Base-by-base conservation (phyloP, 768 basidiomycete species). In the Termitomyces bulborhizus region DNA sequence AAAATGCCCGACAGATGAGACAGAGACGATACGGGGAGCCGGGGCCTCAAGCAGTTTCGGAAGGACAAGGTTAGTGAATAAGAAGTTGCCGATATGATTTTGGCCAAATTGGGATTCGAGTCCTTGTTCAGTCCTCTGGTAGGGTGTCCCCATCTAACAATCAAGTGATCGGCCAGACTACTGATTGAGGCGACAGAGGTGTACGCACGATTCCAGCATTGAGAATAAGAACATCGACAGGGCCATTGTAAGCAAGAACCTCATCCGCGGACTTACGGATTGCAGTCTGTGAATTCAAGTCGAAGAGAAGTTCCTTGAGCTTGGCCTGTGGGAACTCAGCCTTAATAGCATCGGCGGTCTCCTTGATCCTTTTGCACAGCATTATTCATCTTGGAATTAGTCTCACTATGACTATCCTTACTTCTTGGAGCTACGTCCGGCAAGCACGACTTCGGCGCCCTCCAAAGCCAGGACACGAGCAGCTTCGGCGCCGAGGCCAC, bases 61-160 rank as follows among this genome's bases (percentile, higher is more conserved):
- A 26, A 64, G 34, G 57, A 66, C 59, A 29, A 65, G 60, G 42
- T 55, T 60, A 11, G 60, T 59, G 51, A 66, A 63, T 27, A 64
- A 53, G 57, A 51, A 62, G 46, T 64, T 60, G 45, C 61, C 62
- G n/a, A 64, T 53, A 34, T 64, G 62, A 54, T 66, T 66, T 37
- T 54, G 56, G 44, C 55, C 63, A 40, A 66, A 57, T 34, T 66
- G 65, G 26, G 46, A 47, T 48, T 66, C 63, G 15, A 62, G 52
- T 29, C 63, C 63, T 40, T 65, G 60, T 12, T 53, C 56, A 13
- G 63, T 61, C 43, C 47, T 59, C 27, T 42, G 5, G 52, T 59
- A 63, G 11, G 64, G 63, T 3, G 54, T 53, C n/a, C 57, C 65
- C 65, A 64, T 66, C 56, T 57, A 29, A 7, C 41, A 9, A 41